Evolutionary conservation across 805 yeast genomes (phyloP), one percentile per base, ranked within the genome.

Genomic region (Pichia sporocuriosa): DNA sequence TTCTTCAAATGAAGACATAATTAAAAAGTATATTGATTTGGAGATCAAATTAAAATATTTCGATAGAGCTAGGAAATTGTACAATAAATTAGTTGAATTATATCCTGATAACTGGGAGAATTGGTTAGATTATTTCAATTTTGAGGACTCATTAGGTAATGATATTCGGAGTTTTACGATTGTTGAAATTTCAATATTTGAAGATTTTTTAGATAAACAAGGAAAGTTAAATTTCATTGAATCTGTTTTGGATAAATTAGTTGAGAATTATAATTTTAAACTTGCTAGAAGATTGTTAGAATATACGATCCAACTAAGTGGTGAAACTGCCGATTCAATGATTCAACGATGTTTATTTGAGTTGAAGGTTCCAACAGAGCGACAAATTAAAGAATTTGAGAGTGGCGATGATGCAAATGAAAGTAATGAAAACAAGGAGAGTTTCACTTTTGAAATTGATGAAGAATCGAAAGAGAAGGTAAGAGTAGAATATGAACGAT

Each of bases 31-130:
- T 60, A 80, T 90, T 35, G 66, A 63, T 1, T 49, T 88, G 27
- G 97, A 90, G 56, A 66, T 65, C 29, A 64, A 68, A 40, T 58
- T 89, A 35, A 84, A 83, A 28, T 93, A 88, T 52, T 84, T 84
- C 68, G 94, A 83, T 46, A 63, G 96, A 27, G 88, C 82, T 7
- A 65, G 97, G 25, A 77, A 66, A 56, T 54, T 93, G 3, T 87
- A 77, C 56, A 84, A 80, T 48, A 79, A 76, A 53, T 75, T 73
- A 63, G 48, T 84, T n/a, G 81, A 77, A 48, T 49, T 55, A 2
- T 70, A 65, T 48, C 70, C 79, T 0, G 43, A 48, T 3, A 46
- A 66, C 7, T 54, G 68, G 1, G 55, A 61, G 4, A 67, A 74
- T 0, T 79, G 97, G 81, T 53, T 73, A 3, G 69, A 71, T 5